A percentile compares a stretch with the other conserved stretches of the same genome.
These are phyloP conservation scores for Alternaria tenuissima DNA, from an alignment of 2,329 filamentous ascomycete genomes.

Conservation along the genomic window DNA sequence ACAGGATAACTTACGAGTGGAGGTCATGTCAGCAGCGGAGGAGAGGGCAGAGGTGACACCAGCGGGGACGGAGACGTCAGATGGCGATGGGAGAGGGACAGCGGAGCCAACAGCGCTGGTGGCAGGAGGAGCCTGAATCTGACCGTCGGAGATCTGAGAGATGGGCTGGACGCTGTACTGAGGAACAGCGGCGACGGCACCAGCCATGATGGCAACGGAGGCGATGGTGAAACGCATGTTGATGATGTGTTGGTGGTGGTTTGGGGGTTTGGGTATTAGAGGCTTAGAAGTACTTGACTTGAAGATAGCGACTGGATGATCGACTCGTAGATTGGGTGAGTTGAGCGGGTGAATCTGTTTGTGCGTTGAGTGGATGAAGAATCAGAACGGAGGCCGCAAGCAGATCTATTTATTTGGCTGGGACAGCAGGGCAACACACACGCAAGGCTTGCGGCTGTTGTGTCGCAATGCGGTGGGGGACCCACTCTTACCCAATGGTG, in stretches of 20 bases:
- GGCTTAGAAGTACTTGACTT: not conserved
- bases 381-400: slow-evolving; percentile 10
- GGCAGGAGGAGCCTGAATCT: slow-evolving; percentile 47
- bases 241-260: slow-evolving; percentile 18
- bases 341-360: slow-evolving; percentile 10
- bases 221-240: slow-evolving; percentile 45
- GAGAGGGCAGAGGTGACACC: slow-evolving; percentile 3
- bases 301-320: slow-evolving; percentile 23
- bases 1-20: slow-evolving; percentile 13
- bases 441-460: slow-evolving; percentile 14
- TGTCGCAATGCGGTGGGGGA: slow-evolving; percentile 13
- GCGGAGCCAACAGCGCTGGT: slow-evolving; percentile 15
- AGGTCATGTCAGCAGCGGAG: slow-evolving; percentile 3
- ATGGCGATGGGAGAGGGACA: slow-evolving; percentile 11
- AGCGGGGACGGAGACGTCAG: slow-evolving; percentile 8
- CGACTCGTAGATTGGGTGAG: slow-evolving; percentile 20
- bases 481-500: slow-evolving; percentile 5
- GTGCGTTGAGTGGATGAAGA: slow-evolving; percentile 15
- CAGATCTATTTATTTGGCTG: slow-evolving; percentile 24
- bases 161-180: slow-evolving; percentile 41
- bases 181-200: slow-evolving; percentile 39
- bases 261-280: slow-evolving; percentile 8
- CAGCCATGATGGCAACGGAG: slow-evolving; percentile 40
- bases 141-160: slow-evolving; percentile 50
- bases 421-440: slow-evolving; percentile 6